Evolutionary conservation across 1,284 basidiomycete species (phyloP), one percentile per base, ranked within the genome.

Genomic region (Tremellales sp.): DNA sequence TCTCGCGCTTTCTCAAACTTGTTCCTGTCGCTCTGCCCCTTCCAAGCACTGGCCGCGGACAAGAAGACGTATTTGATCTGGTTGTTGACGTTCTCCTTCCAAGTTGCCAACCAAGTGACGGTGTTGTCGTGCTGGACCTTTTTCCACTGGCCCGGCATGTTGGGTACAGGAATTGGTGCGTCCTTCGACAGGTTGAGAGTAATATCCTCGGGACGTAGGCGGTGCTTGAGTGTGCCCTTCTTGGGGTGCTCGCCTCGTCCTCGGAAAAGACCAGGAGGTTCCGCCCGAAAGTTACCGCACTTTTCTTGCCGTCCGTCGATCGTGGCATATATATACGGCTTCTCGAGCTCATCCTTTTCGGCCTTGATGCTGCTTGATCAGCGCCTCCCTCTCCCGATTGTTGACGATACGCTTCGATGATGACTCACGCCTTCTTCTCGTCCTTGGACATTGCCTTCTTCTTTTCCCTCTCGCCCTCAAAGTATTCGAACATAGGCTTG

Each of bases 171-270:
- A 21, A 86, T 75, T 3, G 84, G 80, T 0, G 79, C 80, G 48
- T 80, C 81, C 62, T 85, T 79, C 27, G 87, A 90, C 54, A 97
- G 91, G 75, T 97, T 97, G 71, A 97, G 78, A 4, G 86, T 89
- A 66, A 97, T 92, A 59, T 97, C 91, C 67, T 96, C 91, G 0
- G 93, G 91, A 26, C 82, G 80, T 35, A 97, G 83, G 51, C 93
- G 88, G 53, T 81, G 77, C 90, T 98, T 99, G 54, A 97, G 80
- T 45, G 85, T 86, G 22, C 96, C 96, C 73, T 97, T 97, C 79
- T 89, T 93, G 1, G 96, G 96, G 75, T 99, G 96, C 64, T 97
- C 91, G 52, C 96, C 96, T 59, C 96, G 92, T 52, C 96, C 96
- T 73, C 94, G 81, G 78, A 98, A 99, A 39, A 98, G 78, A 37